A percentile compares a stretch with the other conserved stretches of the same genome.
Evolutionary conservation across 352 stramenopile species (phyloP).

Genomic region (Phytophthora litchii): DNA sequence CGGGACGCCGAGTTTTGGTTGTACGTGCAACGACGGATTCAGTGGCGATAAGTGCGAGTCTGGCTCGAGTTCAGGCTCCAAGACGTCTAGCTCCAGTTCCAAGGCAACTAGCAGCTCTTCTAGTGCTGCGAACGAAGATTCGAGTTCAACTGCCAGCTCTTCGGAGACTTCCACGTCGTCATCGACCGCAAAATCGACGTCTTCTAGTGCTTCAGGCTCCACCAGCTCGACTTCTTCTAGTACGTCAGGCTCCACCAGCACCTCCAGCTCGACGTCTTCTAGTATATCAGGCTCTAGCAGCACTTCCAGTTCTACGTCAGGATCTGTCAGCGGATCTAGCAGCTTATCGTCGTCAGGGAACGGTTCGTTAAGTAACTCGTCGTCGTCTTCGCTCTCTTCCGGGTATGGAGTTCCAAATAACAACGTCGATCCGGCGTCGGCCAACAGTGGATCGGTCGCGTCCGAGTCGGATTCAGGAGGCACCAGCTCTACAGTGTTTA

Average conservation of each 20-base stretch:
- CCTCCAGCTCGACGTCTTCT: conserved; percentile 12
- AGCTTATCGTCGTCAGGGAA: conserved; percentile 30
- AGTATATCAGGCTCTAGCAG: conserved; percentile 20
- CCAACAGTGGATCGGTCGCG: conserved; percentile 32
- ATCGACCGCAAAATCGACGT: too few species aligned
- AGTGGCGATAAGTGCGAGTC: conserved; percentile 65
- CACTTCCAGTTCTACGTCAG: conserved; percentile 10
- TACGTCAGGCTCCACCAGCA: too few species aligned
- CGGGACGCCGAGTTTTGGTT: conserved; percentile 55
- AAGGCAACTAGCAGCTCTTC: conserved; percentile 6
- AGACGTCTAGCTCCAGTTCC: conserved; percentile 9
- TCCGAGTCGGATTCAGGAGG: conserved; percentile 34
- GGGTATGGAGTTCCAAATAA: conserved; percentile 14
- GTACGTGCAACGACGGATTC: conserved; percentile 70
- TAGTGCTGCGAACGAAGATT: neutral
- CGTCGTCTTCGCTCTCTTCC: conserved; percentile 18
- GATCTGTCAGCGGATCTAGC: conserved; percentile 11
- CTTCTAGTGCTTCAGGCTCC: conserved; percentile 17
- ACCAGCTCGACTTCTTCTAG: neutral
- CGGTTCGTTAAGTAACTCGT: conserved; percentile 20
- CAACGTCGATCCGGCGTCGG: conserved; percentile 16
- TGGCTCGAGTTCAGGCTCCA: conserved; percentile 18
- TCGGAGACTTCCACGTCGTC: conserved; percentile 4
- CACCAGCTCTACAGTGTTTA: conserved; percentile 63
- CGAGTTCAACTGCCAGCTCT: conserved; percentile 8